Evolutionary conservation across 148 eudicot genomes (phyloP).

Genomic region (Rhododendron simsii): DNA sequence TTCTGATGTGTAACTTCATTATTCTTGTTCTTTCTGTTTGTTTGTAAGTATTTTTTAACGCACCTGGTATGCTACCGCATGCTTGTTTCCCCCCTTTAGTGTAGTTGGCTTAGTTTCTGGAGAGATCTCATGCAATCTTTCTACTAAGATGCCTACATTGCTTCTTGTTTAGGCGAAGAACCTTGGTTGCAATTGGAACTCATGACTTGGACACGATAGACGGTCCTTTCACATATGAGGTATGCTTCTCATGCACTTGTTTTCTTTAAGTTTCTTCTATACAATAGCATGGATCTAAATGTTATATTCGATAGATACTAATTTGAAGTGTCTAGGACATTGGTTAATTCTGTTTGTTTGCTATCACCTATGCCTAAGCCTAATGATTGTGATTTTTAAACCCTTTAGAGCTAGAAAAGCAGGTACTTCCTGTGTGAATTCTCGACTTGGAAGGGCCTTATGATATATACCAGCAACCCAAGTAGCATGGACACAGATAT

Average conservation of each 20-base stretch:
- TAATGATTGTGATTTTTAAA: neutral
- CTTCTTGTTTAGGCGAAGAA: conserved; percentile 62
- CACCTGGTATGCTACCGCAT: neutral
- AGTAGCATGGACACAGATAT: neutral
- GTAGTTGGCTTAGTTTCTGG: neutral
- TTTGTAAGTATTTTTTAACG: neutral
- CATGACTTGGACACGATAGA: conserved; percentile 94
- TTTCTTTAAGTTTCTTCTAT: neutral
- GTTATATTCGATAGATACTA: neutral
- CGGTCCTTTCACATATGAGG: conserved; percentile 98
- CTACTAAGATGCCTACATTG: conserved; percentile 1
- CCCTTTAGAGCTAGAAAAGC: neutral
- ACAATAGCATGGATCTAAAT: neutral
- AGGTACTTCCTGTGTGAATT: neutral
- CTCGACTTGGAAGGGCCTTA: neutral
- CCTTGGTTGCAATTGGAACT: conserved; percentile 98
- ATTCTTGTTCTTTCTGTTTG: neutral
- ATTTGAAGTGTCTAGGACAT: neutral
- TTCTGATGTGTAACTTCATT: neutral
- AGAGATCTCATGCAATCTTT: neutral
- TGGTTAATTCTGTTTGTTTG: neutral
- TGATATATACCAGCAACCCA: neutral
- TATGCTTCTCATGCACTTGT: conserved; percentile 21
- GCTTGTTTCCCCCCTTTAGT: neutral
- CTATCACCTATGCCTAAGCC: neutral